These are phyloP conservation scores for Plasmodium yoelii DNA, from an alignment of 169 alveolate species.

Conservation along the genomic window DNA sequence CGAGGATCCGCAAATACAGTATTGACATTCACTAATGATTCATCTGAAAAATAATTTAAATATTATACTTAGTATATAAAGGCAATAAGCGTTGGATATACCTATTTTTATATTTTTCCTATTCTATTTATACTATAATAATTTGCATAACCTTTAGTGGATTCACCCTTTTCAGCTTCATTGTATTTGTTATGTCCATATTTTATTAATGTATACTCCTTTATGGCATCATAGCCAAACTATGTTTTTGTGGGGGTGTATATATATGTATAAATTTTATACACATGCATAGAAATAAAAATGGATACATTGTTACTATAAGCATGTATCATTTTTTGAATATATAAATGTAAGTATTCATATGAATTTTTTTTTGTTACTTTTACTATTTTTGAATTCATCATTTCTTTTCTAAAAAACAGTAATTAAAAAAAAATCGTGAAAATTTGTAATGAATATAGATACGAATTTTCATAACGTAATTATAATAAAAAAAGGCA, in stretches of 20 bases:
- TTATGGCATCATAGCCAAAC: slow-evolving; percentile 72
- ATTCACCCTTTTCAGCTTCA: background rate
- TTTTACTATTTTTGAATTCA: slow-evolving; percentile 44
- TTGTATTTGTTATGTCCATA: slow-evolving; percentile 10
- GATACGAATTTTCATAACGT: background rate
- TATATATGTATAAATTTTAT: background rate
- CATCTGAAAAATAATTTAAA: background rate
- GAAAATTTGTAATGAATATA: background rate
- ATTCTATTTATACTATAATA: background rate
- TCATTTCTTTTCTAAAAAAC: slow-evolving; percentile 13
- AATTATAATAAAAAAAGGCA: background rate
- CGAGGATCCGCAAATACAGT: slow-evolving; percentile 72
- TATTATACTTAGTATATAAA: background rate
- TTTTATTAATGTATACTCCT: slow-evolving; percentile 46
- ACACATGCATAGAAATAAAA: no score
- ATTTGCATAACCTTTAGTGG: slow-evolving; percentile 6
- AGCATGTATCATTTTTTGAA: background rate
- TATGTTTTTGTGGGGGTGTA: background rate
- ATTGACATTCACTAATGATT: slow-evolving; percentile 30
- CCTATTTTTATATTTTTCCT: background rate
- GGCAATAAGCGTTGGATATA: background rate
- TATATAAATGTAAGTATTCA: background rate
- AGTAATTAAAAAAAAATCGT: background rate
- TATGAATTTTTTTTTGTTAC: slow-evolving; percentile 26
- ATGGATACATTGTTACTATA: background rate